phyloP scores from a whole-genome alignment of 345 rosid genomes.

The Corchorus olitorius region DNA sequence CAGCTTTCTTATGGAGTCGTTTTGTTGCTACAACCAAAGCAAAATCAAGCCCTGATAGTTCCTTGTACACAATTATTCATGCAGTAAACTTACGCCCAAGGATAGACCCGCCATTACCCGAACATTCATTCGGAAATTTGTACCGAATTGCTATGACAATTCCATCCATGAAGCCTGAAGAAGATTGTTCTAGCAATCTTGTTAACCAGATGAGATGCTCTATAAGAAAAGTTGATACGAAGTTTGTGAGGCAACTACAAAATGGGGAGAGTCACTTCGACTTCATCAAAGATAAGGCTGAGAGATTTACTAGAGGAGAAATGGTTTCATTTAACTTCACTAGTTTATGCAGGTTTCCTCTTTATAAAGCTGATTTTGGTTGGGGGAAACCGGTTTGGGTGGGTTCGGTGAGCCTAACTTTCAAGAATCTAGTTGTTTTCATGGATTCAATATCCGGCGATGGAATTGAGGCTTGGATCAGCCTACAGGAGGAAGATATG shows the following conservation, averaged over 20 bases:
- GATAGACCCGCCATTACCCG: background rate
- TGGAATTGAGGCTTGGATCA: conserved; percentile 14
- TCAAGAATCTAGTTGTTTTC: conserved; percentile 9
- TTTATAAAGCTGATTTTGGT: background rate
- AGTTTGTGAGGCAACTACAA: background rate
- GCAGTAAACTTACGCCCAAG: conserved; percentile 9
- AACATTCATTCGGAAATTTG: background rate
- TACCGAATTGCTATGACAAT: background rate
- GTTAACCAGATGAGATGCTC: conserved; percentile 1
- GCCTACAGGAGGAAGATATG: conserved; percentile 10
- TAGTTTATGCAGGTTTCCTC: conserved; percentile 7
- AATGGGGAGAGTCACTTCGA: background rate
- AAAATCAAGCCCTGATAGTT: background rate
- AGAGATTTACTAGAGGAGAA: conserved; percentile 2
- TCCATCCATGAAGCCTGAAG: background rate
- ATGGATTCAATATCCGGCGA: conserved; percentile 7
- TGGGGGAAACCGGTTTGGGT: conserved; percentile 14
- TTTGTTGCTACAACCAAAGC: conserved; percentile 6
- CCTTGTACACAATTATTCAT: background rate
- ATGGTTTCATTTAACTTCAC: background rate
- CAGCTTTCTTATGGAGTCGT: conserved; percentile 41
- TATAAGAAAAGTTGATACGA: background rate
- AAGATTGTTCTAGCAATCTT: background rate
- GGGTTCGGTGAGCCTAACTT: background rate
- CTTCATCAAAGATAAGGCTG: background rate